Evolutionary conservation across 495 filamentous ascomycete genomes (phyloP).

Genomic region (Coniosporium apollinis): DNA sequence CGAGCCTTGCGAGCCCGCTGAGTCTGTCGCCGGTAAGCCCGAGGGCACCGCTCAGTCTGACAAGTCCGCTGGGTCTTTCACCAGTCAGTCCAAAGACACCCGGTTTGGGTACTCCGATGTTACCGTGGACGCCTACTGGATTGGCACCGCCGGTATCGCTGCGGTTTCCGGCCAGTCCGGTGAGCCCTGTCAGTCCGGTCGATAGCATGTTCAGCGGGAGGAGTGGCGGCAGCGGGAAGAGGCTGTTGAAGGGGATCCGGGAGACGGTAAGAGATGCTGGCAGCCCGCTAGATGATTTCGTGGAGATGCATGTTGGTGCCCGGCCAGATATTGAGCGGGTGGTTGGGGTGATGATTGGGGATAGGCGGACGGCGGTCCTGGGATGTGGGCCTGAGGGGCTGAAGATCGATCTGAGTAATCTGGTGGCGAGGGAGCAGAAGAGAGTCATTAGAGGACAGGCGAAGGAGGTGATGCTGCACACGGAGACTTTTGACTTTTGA

Average conservation of each 20-base stretch:
- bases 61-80: too few species aligned
- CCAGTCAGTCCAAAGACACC: too few species aligned
- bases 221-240: background rate
- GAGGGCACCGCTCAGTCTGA: too few species aligned
- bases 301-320: background rate
- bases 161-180: too few species aligned
- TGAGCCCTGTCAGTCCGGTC: too few species aligned
- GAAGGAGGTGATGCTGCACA: slow-evolving; percentile 3
- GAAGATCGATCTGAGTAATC: slow-evolving; percentile 3
- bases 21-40: too few species aligned
- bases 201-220: background rate
- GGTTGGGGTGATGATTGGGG: background rate
- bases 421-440: slow-evolving; percentile 1
- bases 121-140: too few species aligned
- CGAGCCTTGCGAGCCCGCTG: too few species aligned
- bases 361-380: background rate
- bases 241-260: background rate
- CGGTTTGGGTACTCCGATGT: too few species aligned
- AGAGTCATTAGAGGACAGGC: slow-evolving; percentile 1
- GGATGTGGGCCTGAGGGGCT: slow-evolving; percentile 6
- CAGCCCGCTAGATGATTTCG: background rate
- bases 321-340: background rate
- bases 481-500: slow-evolving; percentile 6
- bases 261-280: background rate
- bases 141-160: too few species aligned